Base-by-base conservation (phyloP, 2,329 filamentous ascomycete species). In the Delphinella strobiligena region DNA sequence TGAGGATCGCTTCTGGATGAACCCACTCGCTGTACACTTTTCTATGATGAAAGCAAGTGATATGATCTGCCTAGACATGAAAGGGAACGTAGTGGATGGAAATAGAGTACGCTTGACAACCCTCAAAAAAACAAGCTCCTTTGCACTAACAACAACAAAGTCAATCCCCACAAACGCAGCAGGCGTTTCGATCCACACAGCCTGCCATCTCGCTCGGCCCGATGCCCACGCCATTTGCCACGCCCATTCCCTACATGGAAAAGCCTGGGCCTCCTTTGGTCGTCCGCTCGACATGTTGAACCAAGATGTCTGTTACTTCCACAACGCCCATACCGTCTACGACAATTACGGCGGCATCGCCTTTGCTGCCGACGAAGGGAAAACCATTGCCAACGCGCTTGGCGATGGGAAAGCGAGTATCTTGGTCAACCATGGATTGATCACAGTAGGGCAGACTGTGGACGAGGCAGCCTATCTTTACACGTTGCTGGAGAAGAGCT, bases 401-500 rank as follows among this genome's bases (percentile, higher is more conserved):
- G 58, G 56, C 1, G 50, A 44, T 47, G 40, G 50, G 19, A 61
- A 61, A 47, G 57, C 57, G 17, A 52, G 54, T 1, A 61, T 62
- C 17, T 40, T 63, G 4, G 54, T 61, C 36, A 63, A 63, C 29
- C 60, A 62, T 42, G 59, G 60, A 4, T 54, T 63, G 10, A 45
- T 63, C n/a, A 63, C 60, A 1, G 53, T 56, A 16, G 50, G 57
- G 29, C 11, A 37, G 18, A 60, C 56, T 9, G 56, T 67, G 4
- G 64, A 66, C 45, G 63, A 64, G 34, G 64, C 62, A 7, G 62
- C 62, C 0, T 65, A 65, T 40, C 66, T 61, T 61, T 67, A 67
- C 48, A 72, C 71, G 0, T 59, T 77, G 31, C 62, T 81, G 49
- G 79, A 83, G 53, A 66, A 75, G 32, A 72, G 69, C 27, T 82